Evolutionary conservation across 495 filamentous ascomycete species (phyloP).

Genomic region (Tuber calosporum): DNA sequence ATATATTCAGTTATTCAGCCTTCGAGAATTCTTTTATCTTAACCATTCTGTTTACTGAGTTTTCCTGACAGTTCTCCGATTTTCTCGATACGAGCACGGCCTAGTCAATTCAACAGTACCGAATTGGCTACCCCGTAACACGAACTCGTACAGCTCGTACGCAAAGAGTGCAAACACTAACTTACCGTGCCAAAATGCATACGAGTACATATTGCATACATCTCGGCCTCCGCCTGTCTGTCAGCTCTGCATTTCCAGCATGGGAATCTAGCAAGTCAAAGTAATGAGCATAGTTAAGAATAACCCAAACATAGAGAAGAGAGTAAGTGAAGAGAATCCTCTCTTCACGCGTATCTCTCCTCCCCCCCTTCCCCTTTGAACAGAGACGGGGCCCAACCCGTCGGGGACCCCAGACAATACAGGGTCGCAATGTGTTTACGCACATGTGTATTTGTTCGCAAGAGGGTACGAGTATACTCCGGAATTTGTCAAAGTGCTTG

Average conservation of each 20-base stretch:
- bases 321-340: not conserved
- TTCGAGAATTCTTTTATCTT: too few relatives aligned
- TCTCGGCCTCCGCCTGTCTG: not conserved
- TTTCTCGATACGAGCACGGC: too few relatives aligned
- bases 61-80: too few relatives aligned
- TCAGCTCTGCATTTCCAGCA: not conserved
- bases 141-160: too few relatives aligned
- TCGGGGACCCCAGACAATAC: not conserved
- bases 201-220: not conserved
- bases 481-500: not conserved
- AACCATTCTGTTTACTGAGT: too few relatives aligned
- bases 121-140: too few relatives aligned
- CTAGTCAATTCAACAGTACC: too few relatives aligned
- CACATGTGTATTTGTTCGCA: not conserved
- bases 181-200: not conserved
- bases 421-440: not conserved
- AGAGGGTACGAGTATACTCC: not conserved
- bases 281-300: not conserved
- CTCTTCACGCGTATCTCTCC: not conserved
- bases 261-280: not conserved
- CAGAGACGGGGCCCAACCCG: not conserved
- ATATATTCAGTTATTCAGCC: too few relatives aligned
- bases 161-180: not conserved
- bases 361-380: not conserved
- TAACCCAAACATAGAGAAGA: not conserved